Base-by-base conservation (phyloP, 2,329 filamentous ascomycete genomes). In the Dissoconium aciculare region DNA sequence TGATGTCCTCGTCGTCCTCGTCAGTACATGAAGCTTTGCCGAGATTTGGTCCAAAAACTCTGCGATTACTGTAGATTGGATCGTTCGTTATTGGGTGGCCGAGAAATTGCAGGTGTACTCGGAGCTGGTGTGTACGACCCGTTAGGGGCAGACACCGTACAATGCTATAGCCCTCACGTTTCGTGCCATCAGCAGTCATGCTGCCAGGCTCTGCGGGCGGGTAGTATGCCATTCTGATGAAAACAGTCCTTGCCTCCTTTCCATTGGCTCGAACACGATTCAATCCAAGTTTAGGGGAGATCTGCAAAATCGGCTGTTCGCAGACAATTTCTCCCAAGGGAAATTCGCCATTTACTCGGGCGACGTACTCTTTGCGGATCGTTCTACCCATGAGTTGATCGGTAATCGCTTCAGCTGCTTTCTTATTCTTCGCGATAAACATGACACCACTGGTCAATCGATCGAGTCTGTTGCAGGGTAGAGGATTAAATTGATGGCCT, bases 11-110 rank as follows among this genome's bases (percentile, higher is more conserved):
- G 53, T 98, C 89, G 25, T 77, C 73, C 34, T 83, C 77, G 15
- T 69, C 68, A 3, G 69, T 73, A 29, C 87, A 77, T 10, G 64
- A 60, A 38, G 64, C 62, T 28, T 61, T 69, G 11, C 82, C 89
- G 0, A 98, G 70, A 6, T 76, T 68, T 1, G 76, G 64, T 0
- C 89, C 89, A 65, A 92, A 98, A 8, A 98, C 89, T 34, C 75
- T 74, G 50, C 82, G 75, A 52, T 98, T 98, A 46, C 82, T 84
- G 55, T 98, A 98, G 45, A 98, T 95, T 5, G 89, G 89, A 51
- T 98, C 89, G 54, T 98, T 98, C 41, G 83, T 76, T 44, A 98
- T 95, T 2, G 89, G 89, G 51, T 95, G 80, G 1, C 89, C 89
- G 3, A 98, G 64, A 54, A 82, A 92, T 52, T 98, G 89, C 11